phyloP scores from a whole-genome alignment of 352 stramenopile species.

The Globisporangium irregulare region DNA sequence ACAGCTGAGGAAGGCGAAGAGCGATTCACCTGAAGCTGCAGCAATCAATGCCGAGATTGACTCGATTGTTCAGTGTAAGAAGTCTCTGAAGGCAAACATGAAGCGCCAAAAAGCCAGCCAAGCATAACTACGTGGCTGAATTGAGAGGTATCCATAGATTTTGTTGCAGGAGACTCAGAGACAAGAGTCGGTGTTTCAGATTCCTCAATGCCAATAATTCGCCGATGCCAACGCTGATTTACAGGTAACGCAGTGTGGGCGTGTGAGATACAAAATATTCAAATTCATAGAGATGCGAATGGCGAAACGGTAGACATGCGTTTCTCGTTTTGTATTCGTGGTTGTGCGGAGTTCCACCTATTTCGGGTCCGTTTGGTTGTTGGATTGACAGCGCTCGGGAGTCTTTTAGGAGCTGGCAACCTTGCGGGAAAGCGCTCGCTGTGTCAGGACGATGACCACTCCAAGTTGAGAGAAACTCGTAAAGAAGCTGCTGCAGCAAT shows the following conservation, averaged over 20 bases:
- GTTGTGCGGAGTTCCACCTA: not conserved
- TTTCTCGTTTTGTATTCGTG: constrained; percentile 6
- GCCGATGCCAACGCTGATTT: not conserved
- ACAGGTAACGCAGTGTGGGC: not conserved
- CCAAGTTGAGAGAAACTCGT: constrained; percentile 40
- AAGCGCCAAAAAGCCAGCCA: constrained; percentile 32
- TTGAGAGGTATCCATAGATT: not conserved
- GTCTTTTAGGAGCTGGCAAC: not conserved
- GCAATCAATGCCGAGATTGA: constrained; percentile 53
- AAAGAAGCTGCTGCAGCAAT: constrained; percentile 44
- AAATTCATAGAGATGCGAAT: not conserved
- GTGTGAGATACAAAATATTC: not conserved
- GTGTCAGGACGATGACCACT: constrained; percentile 29
- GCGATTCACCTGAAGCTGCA: constrained; percentile 20
- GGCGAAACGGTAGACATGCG: constrained; percentile 8
- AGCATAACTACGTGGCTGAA: not conserved
- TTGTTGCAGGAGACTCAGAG: not conserved
- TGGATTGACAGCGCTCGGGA: not conserved
- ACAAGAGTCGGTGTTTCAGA: not conserved
- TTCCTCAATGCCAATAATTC: not conserved
- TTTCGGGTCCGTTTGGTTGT: constrained; percentile 8
- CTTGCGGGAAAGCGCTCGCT: constrained; percentile 9
- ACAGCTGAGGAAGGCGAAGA: constrained; percentile 27
- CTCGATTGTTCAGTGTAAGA: constrained; percentile 54
- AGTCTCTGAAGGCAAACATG: constrained; percentile 53